Percentiles rank a stretch among this genome's conserved stretches.
These are phyloP conservation scores for Aureobasidium pullulans DNA, from an alignment of 2,329 filamentous ascomycete genomes.

Conservation along the genomic window DNA sequence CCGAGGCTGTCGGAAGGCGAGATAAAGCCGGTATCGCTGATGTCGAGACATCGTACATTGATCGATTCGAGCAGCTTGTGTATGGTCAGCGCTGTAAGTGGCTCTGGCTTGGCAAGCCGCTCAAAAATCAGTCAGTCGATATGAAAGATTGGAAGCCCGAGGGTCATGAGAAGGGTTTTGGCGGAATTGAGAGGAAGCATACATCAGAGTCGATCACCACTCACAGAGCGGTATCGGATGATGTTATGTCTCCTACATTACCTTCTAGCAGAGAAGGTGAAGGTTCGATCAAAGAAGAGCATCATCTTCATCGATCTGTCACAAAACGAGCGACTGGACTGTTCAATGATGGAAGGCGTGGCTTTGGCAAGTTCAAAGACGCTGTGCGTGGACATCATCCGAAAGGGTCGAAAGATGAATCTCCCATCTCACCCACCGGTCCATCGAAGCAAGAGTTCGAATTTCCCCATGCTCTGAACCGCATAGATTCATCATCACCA, in stretches of 20 bases:
- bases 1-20: slow-evolving; percentile 78
- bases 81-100: slow-evolving; percentile 82
- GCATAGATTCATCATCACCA: slow-evolving; percentile 4
- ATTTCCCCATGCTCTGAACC: not conserved
- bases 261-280: slow-evolving; percentile 6
- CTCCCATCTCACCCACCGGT: not conserved
- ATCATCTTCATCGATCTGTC: slow-evolving; percentile 36
- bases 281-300: not conserved
- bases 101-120: slow-evolving; percentile 88
- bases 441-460: not conserved
- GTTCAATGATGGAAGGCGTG: slow-evolving; percentile 72
- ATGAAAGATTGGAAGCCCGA: slow-evolving; percentile 48
- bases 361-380: slow-evolving; percentile 78
- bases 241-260: not conserved
- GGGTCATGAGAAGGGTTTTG: slow-evolving; percentile 39
- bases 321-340: slow-evolving; percentile 72
- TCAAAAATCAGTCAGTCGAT: slow-evolving; percentile 44
- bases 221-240: not conserved
- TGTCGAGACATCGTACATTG: slow-evolving; percentile 84
- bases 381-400: slow-evolving; percentile 51
- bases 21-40: slow-evolving; percentile 88
- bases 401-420: slow-evolving; percentile 29
- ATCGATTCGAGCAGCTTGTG: slow-evolving; percentile 69
- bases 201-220: slow-evolving; percentile 21
- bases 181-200: slow-evolving; percentile 41